A percentile compares a stretch with the other conserved stretches of the same genome.
phyloP scores from a whole-genome alignment of 1,139 yeast genomes.

The Yamadazyma aaseri region DNA sequence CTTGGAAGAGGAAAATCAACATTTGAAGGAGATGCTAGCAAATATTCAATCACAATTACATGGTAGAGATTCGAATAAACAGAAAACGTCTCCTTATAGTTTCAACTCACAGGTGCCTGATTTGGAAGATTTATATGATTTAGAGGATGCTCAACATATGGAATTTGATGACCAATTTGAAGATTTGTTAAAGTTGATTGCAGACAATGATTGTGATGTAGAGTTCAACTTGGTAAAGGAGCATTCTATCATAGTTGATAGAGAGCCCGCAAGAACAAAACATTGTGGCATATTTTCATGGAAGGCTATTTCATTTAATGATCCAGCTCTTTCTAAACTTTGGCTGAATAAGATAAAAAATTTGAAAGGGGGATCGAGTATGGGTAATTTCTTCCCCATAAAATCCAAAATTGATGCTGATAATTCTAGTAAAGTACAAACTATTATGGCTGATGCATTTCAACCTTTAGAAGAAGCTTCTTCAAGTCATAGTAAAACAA shows the following conservation, averaged over 20 bases:
- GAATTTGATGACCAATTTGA: slow-evolving; percentile 6
- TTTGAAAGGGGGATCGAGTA: neutral
- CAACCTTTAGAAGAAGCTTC: neutral
- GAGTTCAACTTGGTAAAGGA: slow-evolving; percentile 5
- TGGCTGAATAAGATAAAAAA: neutral
- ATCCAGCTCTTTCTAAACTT: slow-evolving; percentile 13
- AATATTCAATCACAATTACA: too few relatives aligned
- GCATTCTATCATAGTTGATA: slow-evolving; percentile 5
- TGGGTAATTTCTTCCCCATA: neutral
- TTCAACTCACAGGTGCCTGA: slow-evolving; percentile 1
- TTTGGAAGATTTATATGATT: slow-evolving; percentile 4
- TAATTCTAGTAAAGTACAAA: slow-evolving; percentile 1
- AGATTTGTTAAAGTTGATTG: slow-evolving; percentile 7
- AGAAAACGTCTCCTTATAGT: neutral
- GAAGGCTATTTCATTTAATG: slow-evolving; percentile 29
- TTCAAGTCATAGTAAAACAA: neutral
- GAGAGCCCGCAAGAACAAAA: slow-evolving; percentile 15
- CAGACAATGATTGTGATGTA: slow-evolving; percentile 6
- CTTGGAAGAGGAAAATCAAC: slow-evolving; percentile 13
- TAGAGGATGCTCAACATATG: slow-evolving; percentile 4
- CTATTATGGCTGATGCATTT: slow-evolving; percentile 1
- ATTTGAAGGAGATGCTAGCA: slow-evolving; percentile 5
- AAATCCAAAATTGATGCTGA: neutral
- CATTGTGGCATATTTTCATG: slow-evolving; percentile 39
- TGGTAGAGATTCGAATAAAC: too few relatives aligned